Evolutionary conservation across 2,329 filamentous ascomycete genomes (phyloP), one percentile per base, ranked within the genome.

Genomic region (Parastagonospora nodorum): DNA sequence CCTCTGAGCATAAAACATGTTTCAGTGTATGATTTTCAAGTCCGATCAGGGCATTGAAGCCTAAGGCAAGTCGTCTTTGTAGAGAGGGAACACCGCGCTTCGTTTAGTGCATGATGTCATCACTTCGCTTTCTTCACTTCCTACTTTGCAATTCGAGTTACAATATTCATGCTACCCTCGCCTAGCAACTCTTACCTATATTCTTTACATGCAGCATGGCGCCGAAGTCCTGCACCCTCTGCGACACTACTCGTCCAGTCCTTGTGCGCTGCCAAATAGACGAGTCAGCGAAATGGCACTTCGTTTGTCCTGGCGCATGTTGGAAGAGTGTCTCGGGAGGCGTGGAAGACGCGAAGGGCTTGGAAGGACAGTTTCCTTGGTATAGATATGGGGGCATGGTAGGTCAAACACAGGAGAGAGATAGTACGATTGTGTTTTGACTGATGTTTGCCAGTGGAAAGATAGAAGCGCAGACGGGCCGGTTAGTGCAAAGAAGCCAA

Each of bases 261-360:
- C 69, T 78, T 0, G 68, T 79, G 2, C 74, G 76, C 41, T 78
- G 76, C 58, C 75, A 76, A 51, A 74, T 75, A 48, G 75, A 78
- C 57, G 58, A 65, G 0, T 69, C 68, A 2, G 54, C 49, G 4
- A 69, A 60, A 50, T 78, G 77, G 77, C 69, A 78, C 54, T 75
- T 79, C 45, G 68, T 79, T 8, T 78, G 77, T 51, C 72, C 75
- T 0, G 74, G 75, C 4, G 54, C 62, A 12, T 78, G 77, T 63
- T 79, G 77, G 77, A 68, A 66, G 29, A 59, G 64, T 2, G 75
- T 78, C 1, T 75, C 72, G 1, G 77, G 77, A n/a, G 76, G 76
- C 6, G 65, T 74, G 2, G 72, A 75, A 32, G 77, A 79, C 56
- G 77, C 63, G 4, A 51, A 53, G 16, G 63, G 63, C 1, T 15